Evolutionary conservation across 306 rosid genomes (phyloP).

Genomic region (Cucumis hystrix): DNA sequence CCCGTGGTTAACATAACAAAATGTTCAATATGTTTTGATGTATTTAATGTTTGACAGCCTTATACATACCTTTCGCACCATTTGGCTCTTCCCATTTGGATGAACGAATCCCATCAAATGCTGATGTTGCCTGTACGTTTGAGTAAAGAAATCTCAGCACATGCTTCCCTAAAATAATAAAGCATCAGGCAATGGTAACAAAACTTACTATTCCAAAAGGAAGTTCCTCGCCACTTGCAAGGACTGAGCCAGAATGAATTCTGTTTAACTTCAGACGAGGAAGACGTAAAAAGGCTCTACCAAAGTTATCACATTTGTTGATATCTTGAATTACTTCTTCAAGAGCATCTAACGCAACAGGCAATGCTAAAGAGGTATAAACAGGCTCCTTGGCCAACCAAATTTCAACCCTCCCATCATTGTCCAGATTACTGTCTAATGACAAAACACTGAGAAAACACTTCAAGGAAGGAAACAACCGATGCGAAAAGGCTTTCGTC

Average conservation of each 20-base stretch:
- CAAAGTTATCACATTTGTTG: conserved; percentile 34
- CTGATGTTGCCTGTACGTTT: conserved; percentile 61
- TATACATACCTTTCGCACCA: conserved; percentile 65
- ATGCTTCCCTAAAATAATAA: not conserved
- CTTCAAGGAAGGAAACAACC: conserved; percentile 46
- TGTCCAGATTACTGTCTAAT: conserved; percentile 28
- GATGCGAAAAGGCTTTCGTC: conserved; percentile 24
- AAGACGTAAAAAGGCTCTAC: conserved; percentile 33
- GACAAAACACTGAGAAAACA: conserved; percentile 51
- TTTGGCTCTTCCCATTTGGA: conserved; percentile 96
- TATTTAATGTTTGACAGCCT: not conserved
- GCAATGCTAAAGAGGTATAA: conserved; percentile 59
- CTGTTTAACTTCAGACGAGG: conserved; percentile 68
- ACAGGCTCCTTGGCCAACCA: conserved; percentile 54
- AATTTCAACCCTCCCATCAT: conserved; percentile 53
- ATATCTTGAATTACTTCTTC: conserved; percentile 43
- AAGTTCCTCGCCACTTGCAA: conserved; percentile 83
- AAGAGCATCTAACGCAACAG: conserved; percentile 60
- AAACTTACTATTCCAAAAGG: conserved; percentile 89
- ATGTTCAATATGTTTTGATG: not conserved
- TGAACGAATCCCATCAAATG: conserved; percentile 59
- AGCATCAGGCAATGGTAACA: conserved; percentile 10
- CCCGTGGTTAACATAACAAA: not conserved
- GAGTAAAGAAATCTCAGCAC: conserved; percentile 9
- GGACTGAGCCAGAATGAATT: conserved; percentile 77